A percentile compares a stretch with the other conserved stretches of the same genome.
phyloP scores from a whole-genome alignment of 495 filamentous ascomycete genomes.

The Neurospora sublineolata region DNA sequence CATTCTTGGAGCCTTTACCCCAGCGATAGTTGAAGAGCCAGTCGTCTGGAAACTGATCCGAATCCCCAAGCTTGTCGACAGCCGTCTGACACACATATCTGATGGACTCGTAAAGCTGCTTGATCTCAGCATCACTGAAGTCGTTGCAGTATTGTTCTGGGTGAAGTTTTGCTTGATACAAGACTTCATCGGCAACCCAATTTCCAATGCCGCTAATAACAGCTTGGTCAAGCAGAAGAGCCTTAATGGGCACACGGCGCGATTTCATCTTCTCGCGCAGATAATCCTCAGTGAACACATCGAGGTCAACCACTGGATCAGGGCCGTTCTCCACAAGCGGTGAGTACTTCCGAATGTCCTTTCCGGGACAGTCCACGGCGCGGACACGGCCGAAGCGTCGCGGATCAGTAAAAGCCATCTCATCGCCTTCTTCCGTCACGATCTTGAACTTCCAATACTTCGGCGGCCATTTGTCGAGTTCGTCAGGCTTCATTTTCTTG shows the following conservation, averaged over 20 bases:
- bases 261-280: conserved; percentile 53
- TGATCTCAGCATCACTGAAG: conserved; percentile 59
- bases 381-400: conserved; percentile 67
- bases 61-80: conserved; percentile 69
- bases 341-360: conserved; percentile 58
- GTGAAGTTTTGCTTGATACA: conserved; percentile 79
- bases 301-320: conserved; percentile 77
- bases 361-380: conserved; percentile 67
- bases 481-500: conserved; percentile 48
- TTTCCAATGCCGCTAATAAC: conserved; percentile 90
- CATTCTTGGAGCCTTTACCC: conserved; percentile 78
- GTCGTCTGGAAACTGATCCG: conserved; percentile 68
- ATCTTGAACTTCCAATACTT: conserved; percentile 81
- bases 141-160: conserved; percentile 87
- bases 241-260: conserved; percentile 77
- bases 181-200: conserved; percentile 90
- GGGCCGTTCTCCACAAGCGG: conserved; percentile 87
- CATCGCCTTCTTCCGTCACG: conserved; percentile 48
- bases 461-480: conserved; percentile 67
- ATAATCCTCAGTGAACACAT: conserved; percentile 62
- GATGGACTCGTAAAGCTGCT: conserved; percentile 59
- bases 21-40: conserved; percentile 92
- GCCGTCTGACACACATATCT: conserved; percentile 68
- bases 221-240: conserved; percentile 76
- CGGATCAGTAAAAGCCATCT: conserved; percentile 76